Conservation (phyloP, 2,329 filamentous ascomycete genomes). For the Macrophomina pseudophaseolina region DNA sequence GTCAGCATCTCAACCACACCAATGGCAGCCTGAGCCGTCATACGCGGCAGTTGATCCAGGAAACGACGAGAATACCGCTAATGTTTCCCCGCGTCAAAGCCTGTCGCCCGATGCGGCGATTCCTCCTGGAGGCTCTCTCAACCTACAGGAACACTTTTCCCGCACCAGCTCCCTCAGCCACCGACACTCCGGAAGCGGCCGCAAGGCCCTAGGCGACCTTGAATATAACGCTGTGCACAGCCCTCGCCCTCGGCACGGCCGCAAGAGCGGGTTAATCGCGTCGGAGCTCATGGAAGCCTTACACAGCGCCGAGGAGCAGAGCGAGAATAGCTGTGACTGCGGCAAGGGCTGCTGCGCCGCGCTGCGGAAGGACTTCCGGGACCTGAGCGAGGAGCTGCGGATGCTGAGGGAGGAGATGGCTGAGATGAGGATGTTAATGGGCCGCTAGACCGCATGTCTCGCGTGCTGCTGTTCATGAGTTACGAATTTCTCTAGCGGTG, state of each 20-base stretch:
- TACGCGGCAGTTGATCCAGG: background rate
- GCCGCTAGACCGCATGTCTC: background rate
- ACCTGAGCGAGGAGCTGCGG: slow-evolving; percentile 6
- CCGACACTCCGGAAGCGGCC: background rate
- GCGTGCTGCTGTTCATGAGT: background rate
- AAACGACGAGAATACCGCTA: background rate
- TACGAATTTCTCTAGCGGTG: slow-evolving; percentile 4
- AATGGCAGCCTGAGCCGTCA: background rate
- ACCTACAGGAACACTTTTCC: slow-evolving; percentile 13
- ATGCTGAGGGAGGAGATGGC: slow-evolving; percentile 19
- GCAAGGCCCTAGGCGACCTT: background rate
- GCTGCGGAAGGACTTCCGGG: slow-evolving; percentile 3
- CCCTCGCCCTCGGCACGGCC: background rate
- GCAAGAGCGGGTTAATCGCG: slow-evolving; percentile 10
- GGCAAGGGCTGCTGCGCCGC: slow-evolving; percentile 20
- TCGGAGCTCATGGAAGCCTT: background rate
- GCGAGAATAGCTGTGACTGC: slow-evolving; percentile 18
- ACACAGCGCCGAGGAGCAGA: background rate
- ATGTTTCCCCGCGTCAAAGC: background rate
- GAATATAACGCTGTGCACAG: slow-evolving; percentile 4
- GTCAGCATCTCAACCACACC: background rate
- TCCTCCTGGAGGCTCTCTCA: background rate
- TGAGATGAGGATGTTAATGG: slow-evolving; percentile 18
- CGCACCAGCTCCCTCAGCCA: slow-evolving; percentile 1
- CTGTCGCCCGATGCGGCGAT: slow-evolving; percentile 7